phyloP scores from a whole-genome alignment of 352 stramenopile species.

The Blastocystis sp. region DNA sequence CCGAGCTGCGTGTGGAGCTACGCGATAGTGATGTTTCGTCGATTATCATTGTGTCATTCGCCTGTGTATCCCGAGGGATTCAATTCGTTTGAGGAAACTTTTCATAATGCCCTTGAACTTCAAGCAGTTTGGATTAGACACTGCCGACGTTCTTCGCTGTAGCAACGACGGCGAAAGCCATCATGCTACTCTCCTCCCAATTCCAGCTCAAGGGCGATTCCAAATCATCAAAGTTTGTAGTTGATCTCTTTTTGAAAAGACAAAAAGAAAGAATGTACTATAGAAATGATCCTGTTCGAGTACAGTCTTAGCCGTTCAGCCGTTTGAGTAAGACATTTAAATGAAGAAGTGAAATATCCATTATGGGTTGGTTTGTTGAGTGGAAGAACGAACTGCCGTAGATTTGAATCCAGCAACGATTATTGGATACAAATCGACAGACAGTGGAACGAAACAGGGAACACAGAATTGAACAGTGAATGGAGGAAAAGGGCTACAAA shows the following conservation, averaged over 20 bases:
- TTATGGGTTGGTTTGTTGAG: background rate
- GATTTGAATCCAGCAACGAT: too few species aligned
- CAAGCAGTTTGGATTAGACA: slow-evolving; percentile 55
- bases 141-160: slow-evolving; percentile 66
- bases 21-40: slow-evolving; percentile 15
- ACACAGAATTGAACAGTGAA: background rate
- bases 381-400: too few species aligned
- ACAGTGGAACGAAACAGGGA: too few species aligned
- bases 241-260: slow-evolving; percentile 30
- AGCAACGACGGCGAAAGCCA: slow-evolving; percentile 55
- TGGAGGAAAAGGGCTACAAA: slow-evolving; percentile 52
- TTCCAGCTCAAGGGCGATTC: slow-evolving; percentile 38
- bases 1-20: background rate
- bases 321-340: background rate
- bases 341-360: background rate
- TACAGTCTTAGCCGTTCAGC: slow-evolving; percentile 20
- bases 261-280: slow-evolving; percentile 67
- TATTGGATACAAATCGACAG: too few species aligned
- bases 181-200: slow-evolving; percentile 68
- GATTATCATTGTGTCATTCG: background rate
- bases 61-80: background rate
- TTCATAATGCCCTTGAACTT: slow-evolving; percentile 61
- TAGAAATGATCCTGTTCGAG: slow-evolving; percentile 68
- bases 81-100: slow-evolving; percentile 56
- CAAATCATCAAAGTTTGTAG: slow-evolving; percentile 63